phyloP scores from a whole-genome alignment of 2,329 filamentous ascomycete species.

The Colletotrichum sp. region DNA sequence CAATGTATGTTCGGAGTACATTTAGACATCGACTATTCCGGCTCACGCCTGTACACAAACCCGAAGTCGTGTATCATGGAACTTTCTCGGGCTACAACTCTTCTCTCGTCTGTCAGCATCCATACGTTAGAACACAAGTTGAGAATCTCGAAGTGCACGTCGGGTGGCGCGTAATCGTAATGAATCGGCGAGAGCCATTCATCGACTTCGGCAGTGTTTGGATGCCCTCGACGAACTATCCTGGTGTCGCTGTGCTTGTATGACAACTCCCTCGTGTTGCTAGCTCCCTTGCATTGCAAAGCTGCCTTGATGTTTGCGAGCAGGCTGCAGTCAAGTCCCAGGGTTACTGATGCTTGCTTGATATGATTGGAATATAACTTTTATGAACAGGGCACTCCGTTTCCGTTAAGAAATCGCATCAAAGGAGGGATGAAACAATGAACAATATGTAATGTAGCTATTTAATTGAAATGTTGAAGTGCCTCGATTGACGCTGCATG shows the following conservation, averaged over 20 bases:
- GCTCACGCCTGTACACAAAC: no score
- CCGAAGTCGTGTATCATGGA: no score
- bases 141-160: neutral
- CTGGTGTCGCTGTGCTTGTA: neutral
- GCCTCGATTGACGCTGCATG: neutral
- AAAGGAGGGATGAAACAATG: neutral
- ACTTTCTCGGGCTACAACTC: no score
- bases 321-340: neutral
- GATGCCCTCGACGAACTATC: neutral
- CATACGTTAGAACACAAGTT: no score
- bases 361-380: neutral
- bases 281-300: neutral
- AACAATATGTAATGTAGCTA: neutral
- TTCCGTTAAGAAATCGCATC: no score
- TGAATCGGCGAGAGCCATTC: neutral
- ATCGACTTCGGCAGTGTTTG: neutral
- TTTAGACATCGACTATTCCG: no score
- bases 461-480: neutral
- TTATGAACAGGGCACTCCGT: neutral
- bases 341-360: neutral
- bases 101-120: no score
- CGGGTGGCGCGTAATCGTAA: neutral
- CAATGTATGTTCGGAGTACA: no score
- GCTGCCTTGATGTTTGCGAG: neutral
- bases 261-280: neutral